These are phyloP conservation scores for Entonaema liquescens DNA, from an alignment of 495 filamentous ascomycete genomes.

Conservation along the genomic window DNA sequence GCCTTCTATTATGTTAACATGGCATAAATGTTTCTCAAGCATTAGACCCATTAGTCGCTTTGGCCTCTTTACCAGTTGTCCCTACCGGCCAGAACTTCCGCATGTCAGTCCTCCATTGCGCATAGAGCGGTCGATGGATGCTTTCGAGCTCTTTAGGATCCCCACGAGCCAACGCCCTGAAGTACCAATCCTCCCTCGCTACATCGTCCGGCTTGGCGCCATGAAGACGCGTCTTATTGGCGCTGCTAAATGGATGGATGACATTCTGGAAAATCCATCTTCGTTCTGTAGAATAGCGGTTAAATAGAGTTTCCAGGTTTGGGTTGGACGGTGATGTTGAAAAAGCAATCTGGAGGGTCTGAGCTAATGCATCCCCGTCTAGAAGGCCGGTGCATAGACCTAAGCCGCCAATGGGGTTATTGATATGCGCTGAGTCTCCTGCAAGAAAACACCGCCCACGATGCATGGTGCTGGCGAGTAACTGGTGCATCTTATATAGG, in stretches of 20 bases:
- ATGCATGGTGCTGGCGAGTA: conserved; percentile 24
- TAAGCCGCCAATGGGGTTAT: conserved; percentile 18
- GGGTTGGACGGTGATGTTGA: background rate
- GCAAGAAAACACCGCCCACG: conserved; percentile 22
- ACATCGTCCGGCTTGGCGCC: conserved; percentile 17
- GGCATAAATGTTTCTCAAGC: background rate
- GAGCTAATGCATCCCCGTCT: conserved; percentile 15
- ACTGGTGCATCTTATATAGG: conserved; percentile 25
- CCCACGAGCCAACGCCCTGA: conserved; percentile 9
- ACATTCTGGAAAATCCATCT: conserved; percentile 21
- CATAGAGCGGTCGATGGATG: conserved; percentile 13
- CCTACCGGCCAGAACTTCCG: background rate
- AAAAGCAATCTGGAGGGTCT: conserved; percentile 11
- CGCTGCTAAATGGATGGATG: conserved; percentile 22
- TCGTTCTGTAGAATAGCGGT: conserved; percentile 18
- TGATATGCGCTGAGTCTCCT: conserved; percentile 21
- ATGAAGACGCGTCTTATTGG: conserved; percentile 18
- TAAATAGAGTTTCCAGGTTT: conserved; percentile 2
- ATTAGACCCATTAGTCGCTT: background rate
- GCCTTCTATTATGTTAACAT: background rate
- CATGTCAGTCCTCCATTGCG: conserved; percentile 16
- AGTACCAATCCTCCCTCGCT: conserved; percentile 25
- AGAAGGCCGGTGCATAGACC: conserved; percentile 22
- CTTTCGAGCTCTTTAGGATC: conserved; percentile 13
- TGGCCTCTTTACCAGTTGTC: background rate